Conservation (phyloP, 495 filamentous ascomycete genomes). For the Lasiosphaeria hispida region DNA sequence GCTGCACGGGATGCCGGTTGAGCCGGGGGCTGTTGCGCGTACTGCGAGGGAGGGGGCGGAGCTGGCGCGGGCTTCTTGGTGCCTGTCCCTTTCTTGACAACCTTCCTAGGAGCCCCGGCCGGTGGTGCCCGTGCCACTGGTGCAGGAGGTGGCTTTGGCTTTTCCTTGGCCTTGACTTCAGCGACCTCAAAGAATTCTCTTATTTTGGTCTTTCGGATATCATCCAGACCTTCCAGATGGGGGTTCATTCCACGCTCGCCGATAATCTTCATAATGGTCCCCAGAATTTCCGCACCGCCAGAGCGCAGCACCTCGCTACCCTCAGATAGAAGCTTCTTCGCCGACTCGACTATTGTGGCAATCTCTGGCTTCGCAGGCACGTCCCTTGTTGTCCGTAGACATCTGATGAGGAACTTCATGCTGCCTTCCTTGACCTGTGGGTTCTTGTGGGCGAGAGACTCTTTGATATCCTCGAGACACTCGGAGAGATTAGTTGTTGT, state of each 20-base stretch:
- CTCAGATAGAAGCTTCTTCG: conserved; percentile 85
- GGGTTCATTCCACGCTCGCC: conserved; percentile 96
- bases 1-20: conserved; percentile 60
- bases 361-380: conserved; percentile 81
- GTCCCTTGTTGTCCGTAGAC: conserved; percentile 77
- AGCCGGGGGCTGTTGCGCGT: conserved; percentile 46
- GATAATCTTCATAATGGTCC: conserved; percentile 98
- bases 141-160: conserved; percentile 77
- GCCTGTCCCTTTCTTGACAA: conserved; percentile 38
- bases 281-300: conserved; percentile 85
- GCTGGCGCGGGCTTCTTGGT: conserved; percentile 49
- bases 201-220: conserved; percentile 92
- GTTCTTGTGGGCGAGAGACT: conserved; percentile 89
- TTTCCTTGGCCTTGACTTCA: conserved; percentile 95
- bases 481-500: conserved; percentile 73
- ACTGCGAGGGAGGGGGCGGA: conserved; percentile 38
- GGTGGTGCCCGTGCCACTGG: conserved; percentile 58
- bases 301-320: conserved; percentile 79
- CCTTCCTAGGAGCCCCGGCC: conserved; percentile 32
- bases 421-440: conserved; percentile 95
- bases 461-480: conserved; percentile 81
- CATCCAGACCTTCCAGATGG: conserved; percentile 91
- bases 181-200: conserved; percentile 92
- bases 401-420: conserved; percentile 84
- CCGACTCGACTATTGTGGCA: conserved; percentile 78